phyloP scores from a whole-genome alignment of 805 yeast genomes.

The Wickerhamomyces sydowiorum region DNA sequence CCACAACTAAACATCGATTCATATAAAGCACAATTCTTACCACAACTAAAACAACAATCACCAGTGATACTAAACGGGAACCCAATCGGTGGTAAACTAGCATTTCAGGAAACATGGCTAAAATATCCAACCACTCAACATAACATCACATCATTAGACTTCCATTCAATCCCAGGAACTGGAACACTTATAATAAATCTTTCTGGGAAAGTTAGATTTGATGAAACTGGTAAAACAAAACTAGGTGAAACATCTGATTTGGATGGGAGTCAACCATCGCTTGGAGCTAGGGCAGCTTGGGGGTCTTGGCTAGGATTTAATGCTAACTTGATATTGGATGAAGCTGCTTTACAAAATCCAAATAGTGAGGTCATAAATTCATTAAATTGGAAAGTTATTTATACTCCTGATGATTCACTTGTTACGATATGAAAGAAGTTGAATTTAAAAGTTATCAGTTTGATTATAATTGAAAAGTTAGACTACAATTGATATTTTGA shows the following conservation, averaged over 20 bases:
- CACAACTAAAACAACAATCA: slow-evolving; percentile 43
- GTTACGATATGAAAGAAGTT: slow-evolving; percentile 13
- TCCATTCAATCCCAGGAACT: slow-evolving; percentile 64
- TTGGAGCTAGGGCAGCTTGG: slow-evolving; percentile 45
- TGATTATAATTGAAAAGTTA: slow-evolving; percentile 3
- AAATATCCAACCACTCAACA: slow-evolving; percentile 54
- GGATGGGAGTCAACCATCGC: slow-evolving; percentile 8
- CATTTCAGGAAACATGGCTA: slow-evolving; percentile 57
- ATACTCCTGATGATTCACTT: slow-evolving; percentile 49
- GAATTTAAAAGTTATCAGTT: background rate
- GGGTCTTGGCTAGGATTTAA: slow-evolving; percentile 69
- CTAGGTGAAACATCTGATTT: slow-evolving; percentile 60
- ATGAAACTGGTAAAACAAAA: slow-evolving; percentile 67
- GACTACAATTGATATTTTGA: slow-evolving; percentile 25
- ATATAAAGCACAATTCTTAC: slow-evolving; percentile 24
- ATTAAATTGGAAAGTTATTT: slow-evolving; percentile 62
- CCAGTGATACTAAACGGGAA: slow-evolving; percentile 56
- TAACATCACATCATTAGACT: slow-evolving; percentile 55
- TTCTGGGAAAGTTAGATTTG: slow-evolving; percentile 61
- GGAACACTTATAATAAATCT: slow-evolving; percentile 46
- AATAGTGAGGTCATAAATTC: slow-evolving; percentile 47
- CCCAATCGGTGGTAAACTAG: slow-evolving; percentile 45
- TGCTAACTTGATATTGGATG: slow-evolving; percentile 55
- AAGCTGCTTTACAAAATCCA: slow-evolving; percentile 30
- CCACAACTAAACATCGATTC: slow-evolving; percentile 13